A percentile compares a stretch with the other conserved stretches of the same genome.
Conservation (phyloP, 306 rosid genomes). For the Pterocarpus santalinus region DNA sequence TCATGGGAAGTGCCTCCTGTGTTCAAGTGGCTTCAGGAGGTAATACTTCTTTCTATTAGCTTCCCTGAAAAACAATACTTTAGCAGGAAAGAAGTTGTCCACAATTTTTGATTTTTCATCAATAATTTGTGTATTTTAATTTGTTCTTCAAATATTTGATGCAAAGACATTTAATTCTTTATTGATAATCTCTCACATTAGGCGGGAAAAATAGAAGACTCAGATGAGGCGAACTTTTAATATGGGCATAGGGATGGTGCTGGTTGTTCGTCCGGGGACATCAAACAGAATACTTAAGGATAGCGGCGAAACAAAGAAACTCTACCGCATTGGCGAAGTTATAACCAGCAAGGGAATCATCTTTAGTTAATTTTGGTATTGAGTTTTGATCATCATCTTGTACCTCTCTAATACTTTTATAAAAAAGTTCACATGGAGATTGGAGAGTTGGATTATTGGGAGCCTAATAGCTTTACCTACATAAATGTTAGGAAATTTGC, state of each 20-base stretch:
- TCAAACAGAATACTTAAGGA: constrained; percentile 60
- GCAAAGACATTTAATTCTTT: neutral
- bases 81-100: constrained; percentile 7
- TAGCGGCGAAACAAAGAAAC: constrained; percentile 43
- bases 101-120: neutral
- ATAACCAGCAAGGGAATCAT: constrained; percentile 66
- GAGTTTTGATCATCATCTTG: constrained; percentile 21
- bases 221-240: constrained; percentile 86
- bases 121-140: neutral
- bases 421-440: neutral
- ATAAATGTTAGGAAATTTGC: constrained; percentile 21
- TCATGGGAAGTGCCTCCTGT: constrained; percentile 83
- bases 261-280: constrained; percentile 77
- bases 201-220: constrained; percentile 80
- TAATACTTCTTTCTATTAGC: constrained; percentile 42
- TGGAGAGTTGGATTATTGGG: neutral
- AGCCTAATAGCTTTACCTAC: neutral
- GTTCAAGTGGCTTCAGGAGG: constrained; percentile 96
- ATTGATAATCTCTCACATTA: constrained; percentile 41
- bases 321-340: constrained; percentile 80
- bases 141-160: constrained; percentile 3
- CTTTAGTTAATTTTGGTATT: constrained; percentile 39
- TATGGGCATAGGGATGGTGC: constrained; percentile 97
- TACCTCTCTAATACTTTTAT: neutral
- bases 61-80: constrained; percentile 3